A percentile compares a stretch with the other conserved stretches of the same genome.
Conservation (phyloP, 371 early-diverging fungal species). For the Dipsacomyces acuminosporus region DNA sequence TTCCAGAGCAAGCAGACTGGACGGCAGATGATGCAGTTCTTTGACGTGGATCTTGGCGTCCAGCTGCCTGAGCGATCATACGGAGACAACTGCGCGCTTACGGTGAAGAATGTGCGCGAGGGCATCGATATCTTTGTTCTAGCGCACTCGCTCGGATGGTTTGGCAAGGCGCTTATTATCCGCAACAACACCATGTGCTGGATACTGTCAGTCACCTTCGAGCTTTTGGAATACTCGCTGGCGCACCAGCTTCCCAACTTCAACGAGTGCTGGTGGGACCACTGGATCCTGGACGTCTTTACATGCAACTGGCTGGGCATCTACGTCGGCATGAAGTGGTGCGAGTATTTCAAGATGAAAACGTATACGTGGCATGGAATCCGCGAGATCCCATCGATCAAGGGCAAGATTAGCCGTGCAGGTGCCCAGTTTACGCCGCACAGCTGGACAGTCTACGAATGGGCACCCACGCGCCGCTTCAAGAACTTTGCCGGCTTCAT, state of each 20-base stretch:
- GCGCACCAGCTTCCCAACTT: slow-evolving; percentile 95
- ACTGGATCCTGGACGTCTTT: slow-evolving; percentile 96
- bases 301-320: slow-evolving; percentile 93
- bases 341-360: slow-evolving; percentile 92
- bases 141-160: slow-evolving; percentile 95
- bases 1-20: slow-evolving; percentile 90
- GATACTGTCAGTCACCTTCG: slow-evolving; percentile 91
- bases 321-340: slow-evolving; percentile 92
- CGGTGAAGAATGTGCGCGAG: slow-evolving; percentile 65
- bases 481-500: slow-evolving; percentile 71
- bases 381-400: slow-evolving; percentile 70
- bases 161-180: slow-evolving; percentile 84
- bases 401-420: slow-evolving; percentile 83
- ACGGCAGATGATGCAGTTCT: slow-evolving; percentile 67
- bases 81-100: slow-evolving; percentile 81
- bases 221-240: slow-evolving; percentile 91
- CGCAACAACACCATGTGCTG: slow-evolving; percentile 94
- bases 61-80: slow-evolving; percentile 87
- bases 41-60: slow-evolving; percentile 76
- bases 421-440: slow-evolving; percentile 93
- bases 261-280: slow-evolving; percentile 99
- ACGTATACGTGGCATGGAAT: slow-evolving; percentile 92
- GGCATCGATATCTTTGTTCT: slow-evolving; percentile 92
- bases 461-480: slow-evolving; percentile 77
- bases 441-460: slow-evolving; percentile 88